Base-by-base conservation (phyloP, 768 basidiomycete species). In the Gyrodon lividus region DNA sequence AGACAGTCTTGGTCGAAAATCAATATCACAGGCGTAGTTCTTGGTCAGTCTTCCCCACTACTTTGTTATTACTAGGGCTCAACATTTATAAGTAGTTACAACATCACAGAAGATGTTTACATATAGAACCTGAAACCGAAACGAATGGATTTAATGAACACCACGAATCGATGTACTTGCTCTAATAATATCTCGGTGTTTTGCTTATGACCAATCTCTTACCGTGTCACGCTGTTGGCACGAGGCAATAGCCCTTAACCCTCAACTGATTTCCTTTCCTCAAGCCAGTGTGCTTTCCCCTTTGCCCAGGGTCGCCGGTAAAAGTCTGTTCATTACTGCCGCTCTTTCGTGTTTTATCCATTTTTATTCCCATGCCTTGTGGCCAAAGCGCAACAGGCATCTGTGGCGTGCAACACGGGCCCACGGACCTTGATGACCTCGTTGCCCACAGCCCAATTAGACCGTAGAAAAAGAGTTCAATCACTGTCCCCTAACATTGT, bases 391-490 rank as follows among this genome's bases (percentile, higher is more conserved):
- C 23, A 23, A 43, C 64, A 57, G 31, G 51, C 44, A 43, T 52
- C 38, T 19, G 31, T 41, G 44, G 50, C 33, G 38, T 52, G 33
- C 45, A 13, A 58, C 55, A 65, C 46, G 39, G 51, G 41, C 31
- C 31, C 31, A 31, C 41, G 40, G 28, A 38, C 34, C 35, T 51
- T 34, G 26, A 22, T 49, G 28, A 26, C 45, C 24, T 49, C 52
- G 46, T 59, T 70, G 65, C 67, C 68, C 68, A 62, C 12, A 68
- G 54, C 70, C 70, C 69, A 51, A 42, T 53, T 34, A 35, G 24
- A 44, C 23, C 45, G 44, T 70, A 67, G 64, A 68, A 68, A 54
- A 68, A 64, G 64, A 56, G 54, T 46, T n/a, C 49, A 38, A 13
- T 23, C 17, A 40, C 33, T 40, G 14, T 48, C 39, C 43, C 42